Base-by-base conservation (phyloP, 2,329 filamentous ascomycete species). In the Hypoxylon sp. region DNA sequence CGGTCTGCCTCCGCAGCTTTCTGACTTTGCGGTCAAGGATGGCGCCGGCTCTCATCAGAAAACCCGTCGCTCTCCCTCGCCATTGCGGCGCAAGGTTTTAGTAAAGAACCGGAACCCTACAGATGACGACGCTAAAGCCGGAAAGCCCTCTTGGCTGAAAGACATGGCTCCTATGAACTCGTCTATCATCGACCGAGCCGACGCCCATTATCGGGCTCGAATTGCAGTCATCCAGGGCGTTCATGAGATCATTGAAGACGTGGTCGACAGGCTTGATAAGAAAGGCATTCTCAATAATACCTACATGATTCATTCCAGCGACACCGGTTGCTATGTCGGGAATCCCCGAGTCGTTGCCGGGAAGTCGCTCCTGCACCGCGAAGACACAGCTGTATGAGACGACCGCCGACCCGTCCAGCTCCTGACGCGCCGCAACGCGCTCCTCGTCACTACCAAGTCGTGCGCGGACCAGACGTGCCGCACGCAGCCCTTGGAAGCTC, bases 311-410 rank as follows among this genome's bases (percentile, higher is more conserved):
- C 61, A 58, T 24, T 52, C 62, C 2, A 32, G 7, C 7, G 74
- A 76, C n/a, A 70, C 74, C 20, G 73, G 73, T 1, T 76, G 69
- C 53, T 72, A 75, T 43, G 41, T 74, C 11, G 71, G 74, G 1
- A 65, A 69, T n/a, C 67, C 73, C 62, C 65, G 73, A 19, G 53
- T 71, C n/a, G 59, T 65, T 0, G 68, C 56, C 4, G 74, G 75
- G 4, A 77, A 77, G 54, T 56, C 68, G 0, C 56, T 70, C 0
- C 67, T 70, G 3, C 76, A 73, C 59, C 59, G 61, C n/a, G 72
- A 76, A 43, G 74, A 76, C 61, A 72, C 72, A 77, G 65, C 67
- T 76, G 7, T 76, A 77, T 65, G 70, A 75, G 63, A 75, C 73
- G 4, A 51, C 52, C 4, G 46, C 30, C 7, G 56, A 64, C 37